Evolutionary conservation across 441 rosid genomes (phyloP).

Genomic region (Erodium texanum): DNA sequence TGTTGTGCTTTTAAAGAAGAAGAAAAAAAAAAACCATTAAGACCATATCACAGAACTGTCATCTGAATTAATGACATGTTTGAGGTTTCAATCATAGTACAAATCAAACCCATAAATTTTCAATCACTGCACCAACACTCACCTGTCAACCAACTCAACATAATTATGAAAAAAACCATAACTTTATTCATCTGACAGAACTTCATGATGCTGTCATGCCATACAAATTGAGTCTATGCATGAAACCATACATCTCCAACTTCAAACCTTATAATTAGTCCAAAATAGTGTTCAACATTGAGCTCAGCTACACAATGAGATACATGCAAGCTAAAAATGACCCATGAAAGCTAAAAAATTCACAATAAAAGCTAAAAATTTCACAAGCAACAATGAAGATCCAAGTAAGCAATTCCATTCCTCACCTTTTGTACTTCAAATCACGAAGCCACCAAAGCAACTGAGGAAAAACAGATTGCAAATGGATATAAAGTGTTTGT

Average conservation of each 20-base stretch:
- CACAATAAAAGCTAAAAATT: not conserved
- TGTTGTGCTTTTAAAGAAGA: not conserved
- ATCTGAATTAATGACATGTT: not conserved
- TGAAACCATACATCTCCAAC: not conserved
- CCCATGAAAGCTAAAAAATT: not conserved
- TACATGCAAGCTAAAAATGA: not conserved
- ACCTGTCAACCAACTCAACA: not conserved
- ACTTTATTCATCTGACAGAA: not conserved
- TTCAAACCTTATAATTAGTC: not conserved
- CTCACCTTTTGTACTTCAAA: constrained; percentile 61
- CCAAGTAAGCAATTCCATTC: not conserved
- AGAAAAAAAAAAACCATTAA: too few species aligned
- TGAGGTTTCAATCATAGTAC: not conserved
- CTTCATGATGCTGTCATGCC: not conserved
- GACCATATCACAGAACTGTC: not conserved
- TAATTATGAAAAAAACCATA: not conserved
- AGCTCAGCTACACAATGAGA: not conserved
- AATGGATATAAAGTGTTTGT: constrained; percentile 29
- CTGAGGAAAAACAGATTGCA: constrained; percentile 34
- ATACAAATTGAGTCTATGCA: too few species aligned
- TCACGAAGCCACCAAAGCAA: constrained; percentile 63
- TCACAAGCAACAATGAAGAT: not conserved
- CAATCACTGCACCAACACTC: not conserved
- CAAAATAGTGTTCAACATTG: not conserved
- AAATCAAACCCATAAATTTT: not conserved